Evolutionary conservation across 257 asterid species (phyloP).

Genomic region (Rhazya stricta): DNA sequence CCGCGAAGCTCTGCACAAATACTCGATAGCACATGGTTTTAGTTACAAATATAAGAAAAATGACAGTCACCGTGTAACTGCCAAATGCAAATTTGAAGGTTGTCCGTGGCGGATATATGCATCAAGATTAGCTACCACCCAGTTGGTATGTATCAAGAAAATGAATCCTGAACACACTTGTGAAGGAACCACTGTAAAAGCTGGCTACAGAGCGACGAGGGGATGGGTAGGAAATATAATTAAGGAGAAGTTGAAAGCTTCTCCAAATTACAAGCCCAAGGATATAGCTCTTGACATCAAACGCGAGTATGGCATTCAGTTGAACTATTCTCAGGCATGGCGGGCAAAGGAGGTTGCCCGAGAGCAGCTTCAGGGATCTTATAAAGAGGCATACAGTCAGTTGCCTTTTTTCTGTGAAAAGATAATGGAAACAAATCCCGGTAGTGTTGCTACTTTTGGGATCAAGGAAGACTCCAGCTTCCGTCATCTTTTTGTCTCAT

Average conservation of each 20-base stretch:
- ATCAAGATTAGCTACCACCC: slow-evolving; percentile 87
- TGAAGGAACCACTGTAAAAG: slow-evolving; percentile 81
- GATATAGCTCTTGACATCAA: slow-evolving; percentile 88
- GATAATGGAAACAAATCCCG: slow-evolving; percentile 91
- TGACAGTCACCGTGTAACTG: slow-evolving; percentile 95
- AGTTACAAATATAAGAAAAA: slow-evolving; percentile 92
- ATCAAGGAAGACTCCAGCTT: slow-evolving; percentile 96
- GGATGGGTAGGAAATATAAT: slow-evolving; percentile 98
- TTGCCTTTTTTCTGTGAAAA: slow-evolving; percentile 79
- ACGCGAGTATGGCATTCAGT: slow-evolving; percentile 96
- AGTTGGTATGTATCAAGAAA: slow-evolving; percentile 82
- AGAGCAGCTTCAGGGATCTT: slow-evolving; percentile 98
- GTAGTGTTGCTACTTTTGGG: slow-evolving; percentile 72
- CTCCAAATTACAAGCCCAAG: slow-evolving; percentile 90
- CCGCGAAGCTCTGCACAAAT: slow-evolving; percentile 95
- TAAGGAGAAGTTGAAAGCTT: slow-evolving; percentile 79
- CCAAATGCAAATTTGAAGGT: slow-evolving; percentile 91
- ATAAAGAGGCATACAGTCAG: slow-evolving; percentile 84
- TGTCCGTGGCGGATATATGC: slow-evolving; percentile 98
- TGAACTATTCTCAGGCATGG: slow-evolving; percentile 97
- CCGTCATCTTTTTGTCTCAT: slow-evolving; percentile 72
- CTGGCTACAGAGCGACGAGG: slow-evolving; percentile 91
- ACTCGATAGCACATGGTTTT: slow-evolving; percentile 95
- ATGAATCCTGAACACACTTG: slow-evolving; percentile 85
- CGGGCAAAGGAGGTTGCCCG: slow-evolving; percentile 98